A percentile compares a stretch with the other conserved stretches of the same genome.
phyloP scores from a whole-genome alignment of 2,329 filamentous ascomycete genomes.

The Geosmithia flava region DNA sequence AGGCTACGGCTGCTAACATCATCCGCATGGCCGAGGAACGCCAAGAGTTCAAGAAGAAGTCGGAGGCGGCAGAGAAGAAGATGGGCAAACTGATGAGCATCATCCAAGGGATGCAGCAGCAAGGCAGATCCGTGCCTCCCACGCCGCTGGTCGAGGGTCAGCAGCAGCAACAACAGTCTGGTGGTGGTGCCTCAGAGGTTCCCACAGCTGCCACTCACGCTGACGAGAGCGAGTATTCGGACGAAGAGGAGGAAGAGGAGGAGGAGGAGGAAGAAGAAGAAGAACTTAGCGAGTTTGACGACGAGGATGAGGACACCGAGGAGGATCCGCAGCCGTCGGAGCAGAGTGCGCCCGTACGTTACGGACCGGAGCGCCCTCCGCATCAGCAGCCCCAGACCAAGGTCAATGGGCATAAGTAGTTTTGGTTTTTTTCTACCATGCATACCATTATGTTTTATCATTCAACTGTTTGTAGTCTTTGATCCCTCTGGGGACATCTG shows the following conservation, averaged over 20 bases:
- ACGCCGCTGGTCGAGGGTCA: constrained; percentile 31
- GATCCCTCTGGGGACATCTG: not conserved
- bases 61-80: constrained; percentile 46
- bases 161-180: too few relatives aligned
- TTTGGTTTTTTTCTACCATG: not conserved
- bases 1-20: constrained; percentile 87
- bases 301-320: constrained; percentile 34
- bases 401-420: constrained; percentile 27
- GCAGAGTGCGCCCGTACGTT: constrained; percentile 24
- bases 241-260: constrained; percentile 49
- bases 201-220: constrained; percentile 25
- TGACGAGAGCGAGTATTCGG: constrained; percentile 49
- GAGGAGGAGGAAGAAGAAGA: constrained; percentile 41
- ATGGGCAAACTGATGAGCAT: constrained; percentile 87
- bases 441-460: too few relatives aligned
- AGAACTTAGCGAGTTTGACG: constrained; percentile 51
- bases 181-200: too few relatives aligned
- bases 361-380: constrained; percentile 36
- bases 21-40: constrained; percentile 95
- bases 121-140: constrained; percentile 66
- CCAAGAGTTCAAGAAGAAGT: constrained; percentile 66
- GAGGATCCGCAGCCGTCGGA: constrained; percentile 29
- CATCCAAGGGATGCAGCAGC: constrained; percentile 92
- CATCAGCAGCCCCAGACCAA: constrained; percentile 18
- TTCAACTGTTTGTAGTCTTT: not conserved